These are phyloP conservation scores for Phoma sp. DNA, from an alignment of 2,329 filamentous ascomycete species.

Conservation along the genomic window DNA sequence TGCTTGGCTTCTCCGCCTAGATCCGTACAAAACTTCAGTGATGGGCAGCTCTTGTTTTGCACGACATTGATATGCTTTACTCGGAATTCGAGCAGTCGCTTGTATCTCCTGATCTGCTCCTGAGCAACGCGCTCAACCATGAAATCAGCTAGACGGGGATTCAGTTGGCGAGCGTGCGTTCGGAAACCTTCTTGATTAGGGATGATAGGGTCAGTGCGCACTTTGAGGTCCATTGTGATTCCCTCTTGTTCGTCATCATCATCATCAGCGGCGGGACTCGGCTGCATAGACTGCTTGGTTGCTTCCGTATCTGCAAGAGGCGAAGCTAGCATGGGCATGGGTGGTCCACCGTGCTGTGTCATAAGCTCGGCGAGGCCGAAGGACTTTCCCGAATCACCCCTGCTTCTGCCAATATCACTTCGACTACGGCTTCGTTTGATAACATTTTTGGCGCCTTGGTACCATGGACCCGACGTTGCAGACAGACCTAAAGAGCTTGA, in stretches of 20 bases:
- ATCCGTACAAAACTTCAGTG: slow-evolving; percentile 68
- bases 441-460: slow-evolving; percentile 49
- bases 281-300: slow-evolving; percentile 41
- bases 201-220: slow-evolving; percentile 71
- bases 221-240: slow-evolving; percentile 67
- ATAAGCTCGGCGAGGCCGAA: slow-evolving; percentile 62
- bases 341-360: slow-evolving; percentile 65
- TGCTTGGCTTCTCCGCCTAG: slow-evolving; percentile 71
- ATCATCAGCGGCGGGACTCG: slow-evolving; percentile 49
- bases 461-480: slow-evolving; percentile 46
- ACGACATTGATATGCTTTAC: slow-evolving; percentile 73
- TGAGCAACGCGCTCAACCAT: slow-evolving; percentile 83
- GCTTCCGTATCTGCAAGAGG: slow-evolving; percentile 51
- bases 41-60: slow-evolving; percentile 64
- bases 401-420: slow-evolving; percentile 59
- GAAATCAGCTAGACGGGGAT: slow-evolving; percentile 72
- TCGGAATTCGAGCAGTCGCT: slow-evolving; percentile 73
- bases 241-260: slow-evolving; percentile 60
- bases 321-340: slow-evolving; percentile 62
- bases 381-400: slow-evolving; percentile 43
- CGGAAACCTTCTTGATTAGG: slow-evolving; percentile 80
- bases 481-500: slow-evolving; percentile 51
- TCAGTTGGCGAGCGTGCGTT: slow-evolving; percentile 74
- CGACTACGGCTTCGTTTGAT: slow-evolving; percentile 63
- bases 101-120: slow-evolving; percentile 82